Base-by-base conservation (phyloP, 768 basidiomycete species). In the Trametes sanguinea region DNA sequence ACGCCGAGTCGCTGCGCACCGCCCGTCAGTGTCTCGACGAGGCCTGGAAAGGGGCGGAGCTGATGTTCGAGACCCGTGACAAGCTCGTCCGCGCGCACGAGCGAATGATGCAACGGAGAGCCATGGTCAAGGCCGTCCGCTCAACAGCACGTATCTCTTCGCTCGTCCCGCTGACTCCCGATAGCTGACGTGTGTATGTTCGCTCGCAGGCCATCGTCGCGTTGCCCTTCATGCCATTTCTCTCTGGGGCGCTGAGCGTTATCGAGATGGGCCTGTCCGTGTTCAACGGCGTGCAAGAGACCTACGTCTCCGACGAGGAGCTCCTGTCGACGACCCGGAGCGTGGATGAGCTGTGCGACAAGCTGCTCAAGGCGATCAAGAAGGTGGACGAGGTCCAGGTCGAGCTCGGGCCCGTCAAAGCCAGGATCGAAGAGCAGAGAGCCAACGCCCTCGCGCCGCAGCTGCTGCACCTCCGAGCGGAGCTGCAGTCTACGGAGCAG, bases 171-270 rank as follows among this genome's bases (percentile, higher is more conserved):
- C 35, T 11, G 35, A 37, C 35, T 6, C 6, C 6, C 35, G 11
- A 6, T 37, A 6, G 11, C 35, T 6, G 11, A 11, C 35, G 11
- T 6, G 35, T 22, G 22, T 22, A 22, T 22, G 22, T 22, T 22
- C 35, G 11, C 35, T 37, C 11, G 6, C 35, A 60, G 59, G n/a
- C 51, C 22, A 29, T 60, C 43, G 6, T 53, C 13, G 39, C 59
- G 3, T 16, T 60, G 6, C 59, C 59, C 6, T 60, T 46, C 45
- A 17, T 30, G 10, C 59, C 59, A 10, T 22, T 53, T 14, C 22
- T 40, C 2, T 60, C 59, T 8, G 59, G 44, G 3, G 30, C 33
- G 32, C n/a, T 60, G 22, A 40, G 50, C 14, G 59, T 33, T 2
- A 16, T 37, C 51, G 59, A 60, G 32, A 16, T 60, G 11, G 42